Evolutionary conservation across 345 rosid genomes (phyloP).

Genomic region (Pugionium cornutum): DNA sequence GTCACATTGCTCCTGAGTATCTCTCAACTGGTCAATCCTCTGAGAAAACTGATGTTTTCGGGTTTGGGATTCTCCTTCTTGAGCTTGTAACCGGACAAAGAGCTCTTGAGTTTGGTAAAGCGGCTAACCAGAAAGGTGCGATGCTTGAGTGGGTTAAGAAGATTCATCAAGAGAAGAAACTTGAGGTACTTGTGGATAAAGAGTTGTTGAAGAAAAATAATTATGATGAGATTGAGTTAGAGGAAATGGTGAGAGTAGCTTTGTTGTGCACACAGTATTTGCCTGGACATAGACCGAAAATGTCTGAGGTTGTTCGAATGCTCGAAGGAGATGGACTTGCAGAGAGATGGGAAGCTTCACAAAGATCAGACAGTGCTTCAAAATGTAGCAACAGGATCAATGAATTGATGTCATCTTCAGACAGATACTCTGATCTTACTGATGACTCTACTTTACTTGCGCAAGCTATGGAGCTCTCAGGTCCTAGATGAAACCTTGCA

Average conservation of each 20-base stretch:
- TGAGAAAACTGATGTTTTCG: conserved; percentile 46
- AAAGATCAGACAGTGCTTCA: conserved; percentile 63
- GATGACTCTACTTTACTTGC: conserved; percentile 88
- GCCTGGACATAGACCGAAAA: conserved; percentile 88
- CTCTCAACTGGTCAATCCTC: conserved; percentile 47
- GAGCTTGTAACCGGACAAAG: conserved; percentile 45
- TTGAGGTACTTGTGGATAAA: conserved; percentile 84
- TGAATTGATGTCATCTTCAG: conserved; percentile 76
- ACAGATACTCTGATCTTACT: conserved; percentile 91
- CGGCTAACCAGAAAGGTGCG: conserved; percentile 42
- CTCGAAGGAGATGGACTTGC: conserved; percentile 98
- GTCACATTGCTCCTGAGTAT: conserved; percentile 50
- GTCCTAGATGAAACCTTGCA: conserved; percentile 68
- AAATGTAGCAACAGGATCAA: conserved; percentile 53
- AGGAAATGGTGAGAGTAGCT: conserved; percentile 93
- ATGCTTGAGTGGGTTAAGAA: conserved; percentile 64
- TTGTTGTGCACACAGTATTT: conserved; percentile 84
- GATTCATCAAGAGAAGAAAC: conserved; percentile 89
- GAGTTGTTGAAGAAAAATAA: conserved; percentile 58
- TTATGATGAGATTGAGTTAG: conserved; percentile 89
- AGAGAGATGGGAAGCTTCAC: conserved; percentile 99
- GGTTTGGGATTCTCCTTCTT: conserved; percentile 46
- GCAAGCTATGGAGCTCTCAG: conserved; percentile 99
- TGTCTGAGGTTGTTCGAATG: conserved; percentile 97
- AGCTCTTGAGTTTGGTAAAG: conserved; percentile 45